Evolutionary conservation across 179 eudicot species (phyloP).

Genomic region (Carnegiea gigantea): DNA sequence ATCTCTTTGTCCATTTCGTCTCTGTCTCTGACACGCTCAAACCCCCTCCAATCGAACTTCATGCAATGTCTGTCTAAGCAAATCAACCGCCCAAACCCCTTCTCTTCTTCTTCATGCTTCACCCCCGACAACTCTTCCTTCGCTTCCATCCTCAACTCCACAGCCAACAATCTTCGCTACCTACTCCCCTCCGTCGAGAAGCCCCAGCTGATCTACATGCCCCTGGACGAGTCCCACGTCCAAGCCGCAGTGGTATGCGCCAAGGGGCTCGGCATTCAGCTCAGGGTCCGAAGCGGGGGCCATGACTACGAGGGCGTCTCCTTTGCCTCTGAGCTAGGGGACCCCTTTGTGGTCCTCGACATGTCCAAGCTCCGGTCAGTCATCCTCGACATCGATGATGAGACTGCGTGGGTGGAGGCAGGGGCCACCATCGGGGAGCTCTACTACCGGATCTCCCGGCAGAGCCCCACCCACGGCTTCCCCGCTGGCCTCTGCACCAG

Average conservation of each 20-base stretch:
- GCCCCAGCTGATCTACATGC: constrained; percentile 40
- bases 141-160: constrained; percentile 26
- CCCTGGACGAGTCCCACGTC: constrained; percentile 42
- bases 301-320: constrained; percentile 50
- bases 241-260: constrained; percentile 39
- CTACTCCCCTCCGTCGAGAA: constrained; percentile 35
- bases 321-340: constrained; percentile 37
- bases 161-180: constrained; percentile 37
- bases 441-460: constrained; percentile 34
- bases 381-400: constrained; percentile 28
- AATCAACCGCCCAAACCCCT: constrained; percentile 26
- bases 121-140: constrained; percentile 30
- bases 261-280: constrained; percentile 34
- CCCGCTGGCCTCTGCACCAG: constrained; percentile 54
- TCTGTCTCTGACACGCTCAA: constrained; percentile 10
- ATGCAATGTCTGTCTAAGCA: constrained; percentile 30
- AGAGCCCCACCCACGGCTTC: constrained; percentile 40
- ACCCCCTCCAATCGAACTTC: constrained; percentile 23
- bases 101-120: constrained; percentile 28
- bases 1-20: constrained; percentile 4
- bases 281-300: constrained; percentile 45
- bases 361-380: constrained; percentile 41
- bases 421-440: constrained; percentile 49
- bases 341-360: constrained; percentile 40
- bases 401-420: constrained; percentile 46